Evolutionary conservation across 352 stramenopile species (phyloP), one percentile per base, ranked within the genome.

Genomic region (Phytophthora sp.): DNA sequence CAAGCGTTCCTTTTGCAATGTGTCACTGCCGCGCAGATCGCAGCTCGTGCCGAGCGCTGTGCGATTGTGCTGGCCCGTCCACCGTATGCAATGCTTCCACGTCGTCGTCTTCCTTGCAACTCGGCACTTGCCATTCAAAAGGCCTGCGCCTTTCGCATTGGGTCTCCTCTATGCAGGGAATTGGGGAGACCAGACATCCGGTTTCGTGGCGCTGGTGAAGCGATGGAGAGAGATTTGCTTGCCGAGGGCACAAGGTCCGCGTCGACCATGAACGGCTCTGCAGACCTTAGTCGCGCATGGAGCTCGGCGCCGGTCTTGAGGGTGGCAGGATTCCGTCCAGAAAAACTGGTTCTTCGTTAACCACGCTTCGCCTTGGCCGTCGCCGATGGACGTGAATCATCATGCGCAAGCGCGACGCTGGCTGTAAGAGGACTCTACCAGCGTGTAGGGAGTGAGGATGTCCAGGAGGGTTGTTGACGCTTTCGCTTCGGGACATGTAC

Each of bases 61-160:
- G 64, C 41, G 50, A 49, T 76, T 71, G 69, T 71, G 27, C 20
- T 66, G 57, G 38, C 52, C 54, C 57, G 55, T 73, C 63, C 69
- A 73, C 27, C 44, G 64, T 71, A 45, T 74, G 69, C 60, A 74
- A 74, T 77, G 69, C 64, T 74, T 45, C 69, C 67, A 77, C 64
- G 45, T 33, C 42, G 56, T 69, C 53, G 56, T 31, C 38, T 64
- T 57, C 35, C n/a, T 36, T 71, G 49, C 42, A 63, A 45, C 51
- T 60, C 35, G n/a, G 50, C 26, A 49, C 30, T 65, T 65, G 65
- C 39, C 44, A 6, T 52, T n/a, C n/a, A n/a, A n/a, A n/a, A n/a
- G 11, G 51, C 44, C 7, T 36, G 47, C 54, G 68, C 63, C 68
- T 76, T 72, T 76, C 68, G 63, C 52, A 23, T 15, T 35, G 16